Conservation (phyloP, 1,284 basidiomycete species). For the Sporisorium graminicola region DNA sequence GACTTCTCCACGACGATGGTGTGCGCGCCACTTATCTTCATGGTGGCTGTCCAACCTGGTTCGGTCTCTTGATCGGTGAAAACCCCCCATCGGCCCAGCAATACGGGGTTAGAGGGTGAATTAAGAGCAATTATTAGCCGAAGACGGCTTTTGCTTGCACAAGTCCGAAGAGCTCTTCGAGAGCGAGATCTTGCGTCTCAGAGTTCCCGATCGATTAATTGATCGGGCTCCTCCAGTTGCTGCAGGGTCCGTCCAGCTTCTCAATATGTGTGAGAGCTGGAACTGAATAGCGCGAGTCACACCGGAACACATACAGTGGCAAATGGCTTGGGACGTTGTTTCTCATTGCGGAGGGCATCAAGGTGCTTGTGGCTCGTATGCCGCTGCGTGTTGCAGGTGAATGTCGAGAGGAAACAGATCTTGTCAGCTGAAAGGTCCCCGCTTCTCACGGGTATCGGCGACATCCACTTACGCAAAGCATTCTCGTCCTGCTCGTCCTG, state of each 20-base stretch:
- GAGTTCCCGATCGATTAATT: constrained; percentile 7
- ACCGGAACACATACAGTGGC: neutral
- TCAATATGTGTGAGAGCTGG: neutral
- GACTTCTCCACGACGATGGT: too few species aligned
- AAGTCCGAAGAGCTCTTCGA: constrained; percentile 20
- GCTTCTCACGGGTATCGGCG: neutral
- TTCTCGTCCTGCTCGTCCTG: constrained; percentile 42
- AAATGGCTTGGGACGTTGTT: neutral
- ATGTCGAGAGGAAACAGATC: neutral
- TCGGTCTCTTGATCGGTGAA: constrained; percentile 9
- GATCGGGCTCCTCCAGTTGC: neutral
- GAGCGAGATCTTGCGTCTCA: constrained; percentile 3
- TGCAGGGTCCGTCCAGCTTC: too few species aligned
- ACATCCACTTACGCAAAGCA: constrained; percentile 32
- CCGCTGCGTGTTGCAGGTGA: neutral
- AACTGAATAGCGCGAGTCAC: neutral
- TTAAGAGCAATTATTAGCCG: neutral
- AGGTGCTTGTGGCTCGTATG: constrained; percentile 28
- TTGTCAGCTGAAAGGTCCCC: neutral
- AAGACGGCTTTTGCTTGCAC: neutral
- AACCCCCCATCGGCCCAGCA: too few species aligned
- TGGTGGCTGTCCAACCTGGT: neutral
- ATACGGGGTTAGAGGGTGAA: too few species aligned
- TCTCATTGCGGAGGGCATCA: neutral
- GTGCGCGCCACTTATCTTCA: neutral